phyloP scores from a whole-genome alignment of 1,284 basidiomycete species.

The Papiliotrema terrestris region DNA sequence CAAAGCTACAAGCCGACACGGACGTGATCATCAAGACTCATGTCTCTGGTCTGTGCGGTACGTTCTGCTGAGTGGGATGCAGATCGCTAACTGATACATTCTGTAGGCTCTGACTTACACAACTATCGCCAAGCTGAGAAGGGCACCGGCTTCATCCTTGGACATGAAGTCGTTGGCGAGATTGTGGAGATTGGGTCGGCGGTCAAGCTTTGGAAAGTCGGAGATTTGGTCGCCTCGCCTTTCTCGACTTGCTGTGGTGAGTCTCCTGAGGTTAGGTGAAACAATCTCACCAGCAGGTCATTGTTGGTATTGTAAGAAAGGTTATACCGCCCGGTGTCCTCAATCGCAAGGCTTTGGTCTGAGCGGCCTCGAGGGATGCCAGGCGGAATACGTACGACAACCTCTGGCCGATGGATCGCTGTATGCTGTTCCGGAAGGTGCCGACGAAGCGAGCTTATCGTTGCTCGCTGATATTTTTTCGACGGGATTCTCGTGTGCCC shows the following conservation, averaged over 20 bases:
- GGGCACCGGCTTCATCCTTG: slow-evolving; percentile 45
- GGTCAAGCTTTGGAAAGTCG: slow-evolving; percentile 64
- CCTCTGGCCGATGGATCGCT: slow-evolving; percentile 54
- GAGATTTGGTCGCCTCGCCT: slow-evolving; percentile 80
- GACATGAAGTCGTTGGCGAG: slow-evolving; percentile 81
- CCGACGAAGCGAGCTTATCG: slow-evolving; percentile 47
- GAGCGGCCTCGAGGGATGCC: slow-evolving; percentile 34
- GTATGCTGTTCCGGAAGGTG: slow-evolving; percentile 43
- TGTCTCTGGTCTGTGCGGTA: slow-evolving; percentile 39
- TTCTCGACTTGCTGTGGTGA: slow-evolving; percentile 80
- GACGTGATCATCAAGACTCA: slow-evolving; percentile 41
- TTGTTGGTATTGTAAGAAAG: slow-evolving; percentile 61
- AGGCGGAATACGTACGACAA: slow-evolving; percentile 80
- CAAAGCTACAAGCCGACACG: slow-evolving; percentile 22
- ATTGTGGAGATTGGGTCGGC: slow-evolving; percentile 67
- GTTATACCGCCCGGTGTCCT: slow-evolving; percentile 70
- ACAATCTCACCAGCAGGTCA: slow-evolving; percentile 1
- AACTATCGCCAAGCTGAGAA: slow-evolving; percentile 57
- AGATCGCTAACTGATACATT: not conserved
- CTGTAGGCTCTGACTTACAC: slow-evolving; percentile 78
- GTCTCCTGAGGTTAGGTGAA: slow-evolving; percentile 39
- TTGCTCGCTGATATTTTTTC: slow-evolving; percentile 51
- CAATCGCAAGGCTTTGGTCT: slow-evolving; percentile 43
- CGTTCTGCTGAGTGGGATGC: slow-evolving; percentile 54
- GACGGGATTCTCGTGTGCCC: slow-evolving; percentile 49